These are phyloP conservation scores for Ophiosphaerella narmari DNA, from an alignment of 2,329 filamentous ascomycete species.

Conservation along the genomic window DNA sequence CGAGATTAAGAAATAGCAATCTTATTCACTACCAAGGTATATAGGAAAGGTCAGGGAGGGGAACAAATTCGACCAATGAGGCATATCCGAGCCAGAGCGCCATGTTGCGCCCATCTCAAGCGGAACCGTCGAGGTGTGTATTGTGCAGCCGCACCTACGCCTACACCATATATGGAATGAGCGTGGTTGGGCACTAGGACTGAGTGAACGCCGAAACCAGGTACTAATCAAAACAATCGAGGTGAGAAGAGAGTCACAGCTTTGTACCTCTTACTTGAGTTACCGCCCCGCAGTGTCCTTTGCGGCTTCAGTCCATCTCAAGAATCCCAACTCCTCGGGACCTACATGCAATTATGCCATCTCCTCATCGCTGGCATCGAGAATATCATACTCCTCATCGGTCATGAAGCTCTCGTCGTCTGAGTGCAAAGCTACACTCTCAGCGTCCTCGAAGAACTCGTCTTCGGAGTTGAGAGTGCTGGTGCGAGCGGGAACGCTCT, in stretches of 20 bases:
- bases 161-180: not conserved
- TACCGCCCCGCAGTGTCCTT: not conserved
- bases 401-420: constrained; percentile 86
- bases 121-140: constrained; percentile 1
- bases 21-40: constrained; percentile 1
- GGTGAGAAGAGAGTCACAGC: not conserved
- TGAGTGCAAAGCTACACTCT: constrained; percentile 57
- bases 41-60: constrained; percentile 1
- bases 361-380: constrained; percentile 93
- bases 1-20: not conserved
- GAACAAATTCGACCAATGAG: not conserved
- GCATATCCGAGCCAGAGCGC: not conserved
- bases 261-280: not conserved
- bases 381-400: constrained; percentile 96
- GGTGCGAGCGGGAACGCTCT: constrained; percentile 36
- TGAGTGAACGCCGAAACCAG: not conserved
- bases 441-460: constrained; percentile 63
- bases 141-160: not conserved
- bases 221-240: not conserved
- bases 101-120: constrained; percentile 3
- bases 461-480: constrained; percentile 49
- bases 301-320: not conserved
- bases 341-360: constrained; percentile 12
- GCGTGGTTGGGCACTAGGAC: not conserved
- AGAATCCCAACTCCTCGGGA: not conserved